These are phyloP conservation scores for Capsella rubella DNA, from an alignment of 441 rosid genomes.

Conservation along the genomic window DNA sequence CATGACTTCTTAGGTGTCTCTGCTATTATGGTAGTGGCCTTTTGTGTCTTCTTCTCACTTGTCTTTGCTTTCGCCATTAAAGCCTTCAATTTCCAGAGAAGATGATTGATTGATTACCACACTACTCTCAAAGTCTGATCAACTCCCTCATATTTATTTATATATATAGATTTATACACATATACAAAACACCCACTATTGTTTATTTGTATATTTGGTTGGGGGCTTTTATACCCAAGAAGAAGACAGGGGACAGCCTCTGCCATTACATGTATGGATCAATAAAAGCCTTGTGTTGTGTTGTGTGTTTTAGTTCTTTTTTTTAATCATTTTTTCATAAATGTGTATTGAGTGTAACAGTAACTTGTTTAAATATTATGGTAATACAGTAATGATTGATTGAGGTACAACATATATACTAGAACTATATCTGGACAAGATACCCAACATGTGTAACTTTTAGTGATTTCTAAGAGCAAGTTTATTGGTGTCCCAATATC, in stretches of 20 bases:
- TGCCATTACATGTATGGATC: slow-evolving; percentile 19
- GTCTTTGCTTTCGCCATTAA: slow-evolving; percentile 88
- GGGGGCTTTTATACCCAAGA: slow-evolving; percentile 18
- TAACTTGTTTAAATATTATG: background rate
- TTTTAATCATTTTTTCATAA: background rate
- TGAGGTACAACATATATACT: too few species aligned
- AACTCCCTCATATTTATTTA: slow-evolving; percentile 11
- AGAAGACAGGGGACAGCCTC: slow-evolving; percentile 1
- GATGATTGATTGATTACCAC: slow-evolving; percentile 49
- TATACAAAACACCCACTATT: slow-evolving; percentile 24
- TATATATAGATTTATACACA: slow-evolving; percentile 20
- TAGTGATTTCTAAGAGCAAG: too few species aligned
- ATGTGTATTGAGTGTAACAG: background rate
- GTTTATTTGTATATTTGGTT: slow-evolving; percentile 37
- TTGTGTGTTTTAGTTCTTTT: background rate
- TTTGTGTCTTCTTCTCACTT: slow-evolving; percentile 70
- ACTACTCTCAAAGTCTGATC: background rate
- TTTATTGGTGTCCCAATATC: too few species aligned
- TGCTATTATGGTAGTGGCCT: slow-evolving; percentile 75
- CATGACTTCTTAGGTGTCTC: slow-evolving; percentile 83
- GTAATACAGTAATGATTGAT: background rate
- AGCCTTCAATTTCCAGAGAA: slow-evolving; percentile 92
- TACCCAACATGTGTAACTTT: too few species aligned
- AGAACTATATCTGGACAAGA: background rate
- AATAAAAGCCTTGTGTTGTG: slow-evolving; percentile 29